phyloP scores from a whole-genome alignment of 2,329 filamentous ascomycete species.

The Fusarium sacchari region DNA sequence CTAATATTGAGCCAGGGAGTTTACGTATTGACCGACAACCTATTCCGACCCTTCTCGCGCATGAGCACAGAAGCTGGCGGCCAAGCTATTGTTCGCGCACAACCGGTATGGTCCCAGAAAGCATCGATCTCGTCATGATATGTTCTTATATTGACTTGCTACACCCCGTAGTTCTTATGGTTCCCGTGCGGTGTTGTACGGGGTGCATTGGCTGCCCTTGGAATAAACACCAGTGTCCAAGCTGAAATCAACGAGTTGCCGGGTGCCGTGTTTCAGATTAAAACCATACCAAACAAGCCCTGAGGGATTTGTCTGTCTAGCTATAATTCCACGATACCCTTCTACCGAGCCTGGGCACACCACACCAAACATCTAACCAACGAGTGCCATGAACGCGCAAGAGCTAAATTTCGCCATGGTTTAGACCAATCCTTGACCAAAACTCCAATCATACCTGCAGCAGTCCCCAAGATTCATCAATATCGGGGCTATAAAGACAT shows the following conservation, averaged over 20 bases:
- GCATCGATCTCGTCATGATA: not conserved
- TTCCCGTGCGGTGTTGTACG: conserved; percentile 94
- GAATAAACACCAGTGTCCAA: conserved; percentile 89
- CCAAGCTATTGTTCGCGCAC: conserved; percentile 77
- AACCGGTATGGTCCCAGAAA: conserved; percentile 71
- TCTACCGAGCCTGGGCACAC: conserved; percentile 25
- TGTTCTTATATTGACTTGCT: conserved; percentile 6
- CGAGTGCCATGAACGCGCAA: conserved; percentile 26
- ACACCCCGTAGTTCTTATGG: conserved; percentile 77
- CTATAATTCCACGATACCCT: conserved; percentile 42
- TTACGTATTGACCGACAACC: conserved; percentile 93
- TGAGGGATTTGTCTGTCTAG: conserved; percentile 26
- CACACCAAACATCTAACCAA: conserved; percentile 27
- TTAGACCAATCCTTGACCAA: conserved; percentile 29
- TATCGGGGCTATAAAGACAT: conserved; percentile 23
- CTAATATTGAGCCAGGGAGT: conserved; percentile 70
- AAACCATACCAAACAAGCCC: conserved; percentile 75
- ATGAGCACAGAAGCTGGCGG: conserved; percentile 87
- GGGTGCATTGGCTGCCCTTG: conserved; percentile 90
- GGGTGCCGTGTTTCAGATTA: conserved; percentile 93
- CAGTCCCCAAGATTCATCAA: conserved; percentile 24
- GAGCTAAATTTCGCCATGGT: conserved; percentile 33
- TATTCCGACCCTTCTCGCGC: conserved; percentile 86
- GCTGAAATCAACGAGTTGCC: conserved; percentile 90
- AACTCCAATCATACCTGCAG: conserved; percentile 40